Evolutionary conservation across 805 yeast genomes (phyloP).

Genomic region (Kuraishia capsulata): DNA sequence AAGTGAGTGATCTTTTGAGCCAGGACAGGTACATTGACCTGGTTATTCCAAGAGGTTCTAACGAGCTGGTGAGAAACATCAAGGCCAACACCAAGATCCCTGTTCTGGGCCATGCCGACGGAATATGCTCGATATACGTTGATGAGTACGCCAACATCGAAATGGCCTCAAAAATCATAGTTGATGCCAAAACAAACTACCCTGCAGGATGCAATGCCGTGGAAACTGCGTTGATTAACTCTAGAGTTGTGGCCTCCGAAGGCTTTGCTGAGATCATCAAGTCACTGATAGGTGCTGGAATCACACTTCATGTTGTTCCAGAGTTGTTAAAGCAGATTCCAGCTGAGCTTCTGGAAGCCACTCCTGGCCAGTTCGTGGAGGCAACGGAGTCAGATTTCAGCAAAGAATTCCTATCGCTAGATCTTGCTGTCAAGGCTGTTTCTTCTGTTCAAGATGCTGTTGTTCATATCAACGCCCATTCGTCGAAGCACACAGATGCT

Average conservation of each 20-base stretch:
- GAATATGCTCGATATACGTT: constrained; percentile 83
- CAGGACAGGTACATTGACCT: constrained; percentile 90
- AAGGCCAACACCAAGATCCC: constrained; percentile 89
- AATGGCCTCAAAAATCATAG: constrained; percentile 66
- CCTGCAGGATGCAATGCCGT: constrained; percentile 99
- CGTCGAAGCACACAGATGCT: constrained; percentile 94
- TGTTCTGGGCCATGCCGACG: constrained; percentile 97
- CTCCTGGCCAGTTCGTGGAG: constrained; percentile 24
- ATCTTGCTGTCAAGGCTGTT: constrained; percentile 66
- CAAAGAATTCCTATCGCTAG: constrained; percentile 76
- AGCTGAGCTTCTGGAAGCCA: constrained; percentile 8
- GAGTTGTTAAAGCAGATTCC: constrained; percentile 30
- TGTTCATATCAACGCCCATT: constrained; percentile 76
- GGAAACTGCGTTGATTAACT: constrained; percentile 71
- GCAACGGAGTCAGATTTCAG: constrained; percentile 65
- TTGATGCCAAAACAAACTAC: constrained; percentile 90
- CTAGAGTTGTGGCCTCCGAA: constrained; percentile 22
- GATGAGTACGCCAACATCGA: constrained; percentile 69
- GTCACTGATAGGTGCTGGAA: constrained; percentile 52
- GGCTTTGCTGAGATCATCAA: constrained; percentile 15
- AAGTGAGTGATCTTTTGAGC: constrained; percentile 71
- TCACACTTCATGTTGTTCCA: constrained; percentile 59
- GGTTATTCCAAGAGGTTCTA: constrained; percentile 98
- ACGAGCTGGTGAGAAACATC: constrained; percentile 78
- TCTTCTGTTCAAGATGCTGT: constrained; percentile 64